Evolutionary conservation across 768 basidiomycete species (phyloP).

Genomic region (Macrocybe gigantea): DNA sequence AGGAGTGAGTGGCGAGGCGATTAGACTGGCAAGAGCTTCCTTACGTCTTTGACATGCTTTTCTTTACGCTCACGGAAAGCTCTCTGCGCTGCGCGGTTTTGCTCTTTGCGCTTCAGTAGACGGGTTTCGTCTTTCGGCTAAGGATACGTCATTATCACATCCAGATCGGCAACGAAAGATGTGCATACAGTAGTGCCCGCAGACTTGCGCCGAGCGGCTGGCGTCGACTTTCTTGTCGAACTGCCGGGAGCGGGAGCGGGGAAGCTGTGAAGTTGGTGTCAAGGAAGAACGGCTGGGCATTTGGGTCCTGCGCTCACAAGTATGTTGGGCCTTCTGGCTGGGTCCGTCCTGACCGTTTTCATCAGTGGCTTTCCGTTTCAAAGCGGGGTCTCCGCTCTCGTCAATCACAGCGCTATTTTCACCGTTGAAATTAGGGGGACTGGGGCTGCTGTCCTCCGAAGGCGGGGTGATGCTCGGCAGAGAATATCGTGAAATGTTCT

Average conservation of each 20-base stretch:
- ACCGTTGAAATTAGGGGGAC: conserved; percentile 51
- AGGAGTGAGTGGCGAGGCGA: neutral
- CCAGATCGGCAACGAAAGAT: neutral
- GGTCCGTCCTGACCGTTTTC: conserved; percentile 61
- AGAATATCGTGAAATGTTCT: conserved; percentile 46
- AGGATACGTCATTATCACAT: conserved; percentile 8
- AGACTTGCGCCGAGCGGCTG: conserved; percentile 28
- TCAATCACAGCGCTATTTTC: conserved; percentile 20
- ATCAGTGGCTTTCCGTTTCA: conserved; percentile 77
- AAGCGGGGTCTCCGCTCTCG: conserved; percentile 38
- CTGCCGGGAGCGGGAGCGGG: no score
- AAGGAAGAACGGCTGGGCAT: conserved; percentile 1
- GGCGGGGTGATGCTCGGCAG: conserved; percentile 52
- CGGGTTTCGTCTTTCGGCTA: conserved; percentile 64
- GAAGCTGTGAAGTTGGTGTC: conserved; percentile 16
- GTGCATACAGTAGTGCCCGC: conserved; percentile 13
- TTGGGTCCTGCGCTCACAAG: conserved; percentile 33
- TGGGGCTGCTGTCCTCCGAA: conserved; percentile 76
- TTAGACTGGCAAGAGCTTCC: conserved; percentile 21
- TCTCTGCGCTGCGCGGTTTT: conserved; percentile 95
- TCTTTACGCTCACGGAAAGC: conserved; percentile 98
- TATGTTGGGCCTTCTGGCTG: conserved; percentile 61
- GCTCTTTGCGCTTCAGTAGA: conserved; percentile 87
- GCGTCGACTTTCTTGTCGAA: no score
- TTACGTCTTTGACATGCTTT: conserved; percentile 93